Evolutionary conservation across 2,329 filamentous ascomycete genomes (phyloP), one percentile per base, ranked within the genome.

Genomic region (Trichoderma koningii): DNA sequence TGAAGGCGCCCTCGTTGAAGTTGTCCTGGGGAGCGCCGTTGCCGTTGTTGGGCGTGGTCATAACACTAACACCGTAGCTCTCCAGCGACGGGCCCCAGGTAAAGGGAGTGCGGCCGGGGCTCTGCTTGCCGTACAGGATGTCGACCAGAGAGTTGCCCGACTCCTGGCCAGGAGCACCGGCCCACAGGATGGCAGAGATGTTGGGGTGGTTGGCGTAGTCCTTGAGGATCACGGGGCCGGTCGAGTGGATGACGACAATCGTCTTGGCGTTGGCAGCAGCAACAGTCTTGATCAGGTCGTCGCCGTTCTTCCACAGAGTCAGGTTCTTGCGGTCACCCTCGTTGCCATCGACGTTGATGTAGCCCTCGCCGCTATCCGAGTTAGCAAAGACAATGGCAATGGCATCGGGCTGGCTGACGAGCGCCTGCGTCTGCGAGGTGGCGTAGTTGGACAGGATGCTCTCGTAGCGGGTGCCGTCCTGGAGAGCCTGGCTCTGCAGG

Each of bases 311-410:
- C 94, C 94, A 98, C 0, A 97, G 82, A 0, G 93, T 97, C 44
- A 99, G 82, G 78, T 99, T 97, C 72, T 93, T 93, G 61, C 95
- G 89, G 76, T 98, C 94, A 65, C 95, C 95, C 66, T 83, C 81
- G 75, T 97, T 97, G 62, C 87, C 89, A 68, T 93, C 94, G 1
- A 96, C 85, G 30, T 79, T 83, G 72, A 98, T 92, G 78, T 86
- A 97, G 6, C 92, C 93, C 78, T 98, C 95, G 61, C 94, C 94
- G 3, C 89, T 86, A 74, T 93, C 84, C 15, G 93, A 88, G 70
- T 97, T 97, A 72, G 91, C 93, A 71, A 98, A 98, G 12, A 97
- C 93, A 48, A 99, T 84, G 68, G 93, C 81, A 0, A 88, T 87
- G 15, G 86, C 87, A 65, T 87, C 80, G n/a, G 85, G 82, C 70